Base-by-base conservation (phyloP, 2,329 filamentous ascomycete genomes). In the Diplodia mutila region DNA sequence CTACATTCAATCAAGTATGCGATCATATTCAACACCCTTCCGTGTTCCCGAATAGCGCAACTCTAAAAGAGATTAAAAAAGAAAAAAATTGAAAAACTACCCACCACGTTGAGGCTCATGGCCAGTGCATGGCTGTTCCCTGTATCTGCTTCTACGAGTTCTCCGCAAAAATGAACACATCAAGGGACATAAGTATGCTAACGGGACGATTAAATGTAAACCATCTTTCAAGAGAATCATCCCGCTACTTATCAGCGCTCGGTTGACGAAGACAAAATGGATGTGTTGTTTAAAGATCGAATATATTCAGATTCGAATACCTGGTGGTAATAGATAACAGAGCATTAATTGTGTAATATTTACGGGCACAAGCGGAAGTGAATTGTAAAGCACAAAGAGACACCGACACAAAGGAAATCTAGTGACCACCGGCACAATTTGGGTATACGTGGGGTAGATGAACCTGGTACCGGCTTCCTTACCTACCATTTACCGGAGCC, bases 311-410 rank as follows among this genome's bases (percentile, higher is more conserved):
- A 18, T 51, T 51, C 39, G 11, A 37, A 12, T 52, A 63, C n/a
- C 27, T 37, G 29, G 32, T 34, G 29, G 11, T 37, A 51, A 25
- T 32, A 63, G 29, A 11, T 16, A 37, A 32, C 25, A 34, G 46
- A 46, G 11, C 49, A 63, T 63, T 63, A 63, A 51, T 63, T 51
- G 59, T 63, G 59, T 63, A 25, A 63, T 63, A 29, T 48, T 51
- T 55, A 27, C 29, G 34, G 29, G 39, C 59, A 63, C 46, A 32
- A 25, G 11, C 34, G 23, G 42, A 63, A 63, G 39, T 25, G 49
- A 27, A 37, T 54, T 39, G 29, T 11, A 37, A 63, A 51, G 27
- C 59, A 51, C 25, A 29, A 37, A 29, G n/a, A 4, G 27, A 29
- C 39, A 49, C 14, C n/a, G 16, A 32, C 27, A 63, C 59, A 63